Conservation (phyloP, 1,284 basidiomycete species). For the Earliella scabrosa region DNA sequence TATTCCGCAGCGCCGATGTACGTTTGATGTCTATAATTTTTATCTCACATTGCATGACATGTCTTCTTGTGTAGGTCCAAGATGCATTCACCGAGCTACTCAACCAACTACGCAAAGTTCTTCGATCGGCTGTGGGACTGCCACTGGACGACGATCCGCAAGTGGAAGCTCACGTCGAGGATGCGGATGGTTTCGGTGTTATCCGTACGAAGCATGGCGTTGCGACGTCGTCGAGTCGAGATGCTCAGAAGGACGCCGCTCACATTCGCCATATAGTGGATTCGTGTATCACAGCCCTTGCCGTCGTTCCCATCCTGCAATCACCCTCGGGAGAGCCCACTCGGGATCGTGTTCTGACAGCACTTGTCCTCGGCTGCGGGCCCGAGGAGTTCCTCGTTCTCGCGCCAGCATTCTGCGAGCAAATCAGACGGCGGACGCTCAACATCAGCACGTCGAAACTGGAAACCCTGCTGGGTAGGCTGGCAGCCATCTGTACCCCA, state of each 20-base stretch:
- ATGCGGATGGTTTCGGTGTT: constrained; percentile 71
- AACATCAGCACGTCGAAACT: constrained; percentile 56
- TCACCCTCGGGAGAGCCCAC: constrained; percentile 58
- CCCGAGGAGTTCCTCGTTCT: constrained; percentile 60
- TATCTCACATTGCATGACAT: neutral
- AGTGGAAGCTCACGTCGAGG: constrained; percentile 31
- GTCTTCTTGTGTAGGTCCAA: constrained; percentile 51
- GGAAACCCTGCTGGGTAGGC: constrained; percentile 54
- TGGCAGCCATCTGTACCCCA: constrained; percentile 55
- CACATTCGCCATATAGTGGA: constrained; percentile 42
- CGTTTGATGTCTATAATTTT: no score
- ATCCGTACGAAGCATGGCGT: constrained; percentile 47
- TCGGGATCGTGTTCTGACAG: constrained; percentile 66
- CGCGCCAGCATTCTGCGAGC: constrained; percentile 58
- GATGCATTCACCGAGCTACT: constrained; percentile 49
- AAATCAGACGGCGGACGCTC: constrained; percentile 58
- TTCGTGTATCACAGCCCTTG: constrained; percentile 58
- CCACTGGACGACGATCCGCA: neutral
- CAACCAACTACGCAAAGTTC: constrained; percentile 41
- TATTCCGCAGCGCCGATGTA: constrained; percentile 73
- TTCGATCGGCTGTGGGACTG: constrained; percentile 36
- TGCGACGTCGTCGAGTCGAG: constrained; percentile 23
- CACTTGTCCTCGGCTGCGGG: constrained; percentile 58
- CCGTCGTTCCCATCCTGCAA: constrained; percentile 62
- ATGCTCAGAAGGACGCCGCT: constrained; percentile 32